Base-by-base conservation (phyloP, 768 basidiomycete species). In the Tylopilus vinaceipallidus region DNA sequence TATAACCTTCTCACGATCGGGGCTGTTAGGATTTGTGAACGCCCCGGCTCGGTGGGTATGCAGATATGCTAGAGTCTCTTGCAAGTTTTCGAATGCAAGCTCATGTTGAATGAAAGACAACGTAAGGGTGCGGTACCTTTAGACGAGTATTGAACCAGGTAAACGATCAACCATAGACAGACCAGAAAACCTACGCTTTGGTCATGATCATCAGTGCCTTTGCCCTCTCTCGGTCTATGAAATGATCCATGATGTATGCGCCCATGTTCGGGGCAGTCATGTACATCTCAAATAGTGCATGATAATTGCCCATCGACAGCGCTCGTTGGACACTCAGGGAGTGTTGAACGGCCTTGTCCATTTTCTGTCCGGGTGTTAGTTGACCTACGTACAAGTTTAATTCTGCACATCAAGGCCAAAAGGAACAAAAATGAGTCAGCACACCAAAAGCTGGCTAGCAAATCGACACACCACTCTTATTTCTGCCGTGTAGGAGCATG, bases 171-270 rank as follows among this genome's bases (percentile, higher is more conserved):
- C 20, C 9, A 27, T 22, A 33, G 16, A 22, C 6, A 20, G 14
- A n/a, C 14, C 12, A 16, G 8, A 42, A 17, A 30, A 80, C 95
- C 62, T 59, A 98, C 97, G 91, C 88, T 80, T 89, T 97, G 26
- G 90, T 82, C 73, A 99, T 95, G 56, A 88, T 83, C 64, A 92
- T 81, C 53, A 99, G 67, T 2, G 93, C 94, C 51, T 82, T 82
- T 48, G 88, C 79, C 51, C 97, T 75, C 73, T 98, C 97, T 60
- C 97, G 80, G 61, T 85, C 83, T 61, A 98, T 88, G 68, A 98
- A 98, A 68, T 98, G 94, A 71, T 98, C 97, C 91, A 99, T 97
- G 63, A 99, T 93, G 69, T 98, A 98, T 46, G 83, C 94, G 33
- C 93, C 92, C 97, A 98, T 98, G 64, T 95, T 94, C 23, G 94